Base-by-base conservation (phyloP, 306 rosid genomes). In the Fagus crenata region DNA sequence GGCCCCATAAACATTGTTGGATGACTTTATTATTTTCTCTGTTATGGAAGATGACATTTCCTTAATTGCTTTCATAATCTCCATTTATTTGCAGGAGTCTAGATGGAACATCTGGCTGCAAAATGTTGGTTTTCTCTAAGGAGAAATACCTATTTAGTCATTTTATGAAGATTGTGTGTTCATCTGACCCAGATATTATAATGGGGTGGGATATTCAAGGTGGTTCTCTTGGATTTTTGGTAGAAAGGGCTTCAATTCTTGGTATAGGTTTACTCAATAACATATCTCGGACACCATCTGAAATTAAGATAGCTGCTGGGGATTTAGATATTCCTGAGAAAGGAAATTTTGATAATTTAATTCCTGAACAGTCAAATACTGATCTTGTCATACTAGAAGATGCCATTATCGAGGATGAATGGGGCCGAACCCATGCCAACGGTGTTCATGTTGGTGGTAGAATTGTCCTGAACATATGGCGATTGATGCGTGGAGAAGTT, bases 201-300 rank as follows among this genome's bases (percentile, higher is more conserved):
- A 86, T 94, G 90, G 98, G 98, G 22, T 94, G 98, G 97, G 98
- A 94, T 86, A 83, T 92, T 83, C 98, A 94, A 86, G 87, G 96
- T 64, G 75, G 93, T 86, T 94, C 98, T 84, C 92, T 94, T 83
- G 98, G 98, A 35, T 94, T 79, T 90, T 85, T 94, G 78, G 97
- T 97, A 61, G 98, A 94, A 87, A 89, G 98, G 84, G 95, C 97
- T 72, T 88, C 92, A 3, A 78, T 80, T 76, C 88, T 92, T 67
- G 96, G 97, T 71, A 83, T 94, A 81, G 90, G 87, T 67, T 85
- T 94, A 74, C 91, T 94, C n/a, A 83, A 89, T 75, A 89, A 78
- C 69, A 81, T 94, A 84, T 94, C 98, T 64, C 91, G 97, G 81
- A 86, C 89, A 68, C 97, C 96, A 53, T 84, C 89, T 60, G 91